phyloP scores from a whole-genome alignment of 73 alveolate species.

The Tetrahymena elliotti region DNA sequence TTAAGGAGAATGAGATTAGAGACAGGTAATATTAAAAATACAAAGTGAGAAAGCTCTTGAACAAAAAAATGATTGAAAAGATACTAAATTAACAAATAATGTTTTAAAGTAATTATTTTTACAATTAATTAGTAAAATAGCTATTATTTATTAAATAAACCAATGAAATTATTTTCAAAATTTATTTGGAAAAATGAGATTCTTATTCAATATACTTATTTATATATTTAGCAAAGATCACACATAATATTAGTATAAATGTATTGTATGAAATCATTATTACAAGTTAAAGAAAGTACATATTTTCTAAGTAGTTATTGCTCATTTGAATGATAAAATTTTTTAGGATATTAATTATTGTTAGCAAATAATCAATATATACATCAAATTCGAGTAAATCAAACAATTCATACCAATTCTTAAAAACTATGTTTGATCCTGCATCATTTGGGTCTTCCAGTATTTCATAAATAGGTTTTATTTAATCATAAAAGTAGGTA shows the following conservation, averaged over 20 bases:
- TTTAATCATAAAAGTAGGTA: not conserved
- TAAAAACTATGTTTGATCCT: not conserved
- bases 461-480: not conserved
- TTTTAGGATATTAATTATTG: not conserved
- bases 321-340: not conserved
- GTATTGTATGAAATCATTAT: not conserved
- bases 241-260: not conserved
- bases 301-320: not conserved
- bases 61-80: no score
- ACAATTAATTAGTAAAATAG: not conserved
- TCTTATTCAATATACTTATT: not conserved
- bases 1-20: no score
- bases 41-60: no score
- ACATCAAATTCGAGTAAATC: not conserved
- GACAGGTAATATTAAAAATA: no score
- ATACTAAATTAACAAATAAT: not conserved
- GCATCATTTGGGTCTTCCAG: not conserved
- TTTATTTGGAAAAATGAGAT: not conserved
- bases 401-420: not conserved
- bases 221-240: not conserved
- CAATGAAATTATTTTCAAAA: not conserved
- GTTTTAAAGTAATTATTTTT: not conserved
- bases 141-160: not conserved
- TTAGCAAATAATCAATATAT: not conserved
- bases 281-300: not conserved